Evolutionary conservation across 2,329 filamentous ascomycete species (phyloP).

Genomic region (Nigrospora oryzae): DNA sequence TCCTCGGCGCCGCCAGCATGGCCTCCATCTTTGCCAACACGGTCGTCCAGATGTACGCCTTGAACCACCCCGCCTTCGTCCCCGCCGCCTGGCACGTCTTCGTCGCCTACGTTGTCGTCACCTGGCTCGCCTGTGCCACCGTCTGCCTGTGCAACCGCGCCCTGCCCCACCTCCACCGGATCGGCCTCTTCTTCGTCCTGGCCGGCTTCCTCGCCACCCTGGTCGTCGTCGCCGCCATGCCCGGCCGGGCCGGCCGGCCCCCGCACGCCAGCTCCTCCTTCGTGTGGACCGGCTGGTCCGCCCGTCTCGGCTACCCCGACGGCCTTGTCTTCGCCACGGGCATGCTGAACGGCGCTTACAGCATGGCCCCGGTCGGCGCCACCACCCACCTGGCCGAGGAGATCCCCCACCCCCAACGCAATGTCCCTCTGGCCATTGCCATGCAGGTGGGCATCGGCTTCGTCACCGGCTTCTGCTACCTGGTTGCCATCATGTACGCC

Average conservation of each 20-base stretch:
- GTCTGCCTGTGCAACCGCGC: conserved; percentile 47
- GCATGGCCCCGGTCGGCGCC: conserved; percentile 58
- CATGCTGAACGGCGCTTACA: conserved; percentile 55
- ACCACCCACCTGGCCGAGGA: conserved; percentile 59
- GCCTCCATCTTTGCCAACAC: conserved; percentile 31
- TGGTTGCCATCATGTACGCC: conserved; percentile 47
- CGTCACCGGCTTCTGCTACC: conserved; percentile 40
- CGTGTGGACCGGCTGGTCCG: conserved; percentile 31
- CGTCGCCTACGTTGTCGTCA: conserved; percentile 28
- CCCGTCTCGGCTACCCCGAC: conserved; percentile 30
- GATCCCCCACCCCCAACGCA: conserved; percentile 41
- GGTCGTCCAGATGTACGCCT: conserved; percentile 32
- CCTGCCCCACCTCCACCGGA: conserved; percentile 42
- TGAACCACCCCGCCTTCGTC: conserved; percentile 27
- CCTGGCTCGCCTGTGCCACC: conserved; percentile 26
- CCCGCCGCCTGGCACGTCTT: conserved; percentile 33
- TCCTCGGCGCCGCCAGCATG: conserved; percentile 29
- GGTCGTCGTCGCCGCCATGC: conserved; percentile 44
- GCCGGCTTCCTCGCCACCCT: conserved; percentile 46
- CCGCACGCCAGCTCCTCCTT: conserved; percentile 22
- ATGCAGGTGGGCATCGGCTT: conserved; percentile 43
- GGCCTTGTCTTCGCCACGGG: conserved; percentile 28
- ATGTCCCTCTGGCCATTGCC: conserved; percentile 44
- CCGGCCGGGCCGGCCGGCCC: conserved; percentile 19
- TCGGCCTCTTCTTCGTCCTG: conserved; percentile 43